Conservation (phyloP, 257 asterid species). For the Penstemon newberryi region DNA sequence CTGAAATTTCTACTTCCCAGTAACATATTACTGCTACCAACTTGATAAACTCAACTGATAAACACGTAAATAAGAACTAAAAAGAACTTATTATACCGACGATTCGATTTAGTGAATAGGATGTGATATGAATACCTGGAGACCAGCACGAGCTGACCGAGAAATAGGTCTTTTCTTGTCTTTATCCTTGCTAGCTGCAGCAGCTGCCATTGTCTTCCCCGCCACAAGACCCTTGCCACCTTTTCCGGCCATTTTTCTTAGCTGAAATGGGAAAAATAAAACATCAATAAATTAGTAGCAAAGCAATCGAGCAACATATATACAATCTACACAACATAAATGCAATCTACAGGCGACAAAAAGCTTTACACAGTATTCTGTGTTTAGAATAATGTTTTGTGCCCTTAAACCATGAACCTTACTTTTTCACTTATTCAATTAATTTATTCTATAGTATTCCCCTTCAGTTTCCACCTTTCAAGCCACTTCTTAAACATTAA, state of each 20-base stretch:
- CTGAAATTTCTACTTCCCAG: not conserved
- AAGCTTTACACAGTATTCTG: too few species aligned
- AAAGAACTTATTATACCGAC: not conserved
- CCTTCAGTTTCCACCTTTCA: not conserved
- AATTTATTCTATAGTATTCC: not conserved
- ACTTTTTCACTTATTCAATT: too few species aligned
- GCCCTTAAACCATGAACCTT: too few species aligned
- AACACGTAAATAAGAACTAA: not conserved
- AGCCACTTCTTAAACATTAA: not conserved
- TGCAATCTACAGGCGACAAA: too few species aligned
- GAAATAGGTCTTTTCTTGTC: constrained; percentile 81
- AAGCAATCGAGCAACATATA: not conserved
- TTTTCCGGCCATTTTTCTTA: constrained; percentile 78
- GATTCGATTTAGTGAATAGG: not conserved
- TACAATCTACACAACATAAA: not conserved
- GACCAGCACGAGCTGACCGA: constrained; percentile 93
- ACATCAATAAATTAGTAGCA: too few species aligned
- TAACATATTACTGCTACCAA: not conserved
- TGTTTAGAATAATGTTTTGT: too few species aligned
- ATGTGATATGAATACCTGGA: constrained; percentile 52
- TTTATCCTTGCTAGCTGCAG: constrained; percentile 80
- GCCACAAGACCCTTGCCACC: constrained; percentile 97
- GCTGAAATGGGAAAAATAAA: not conserved
- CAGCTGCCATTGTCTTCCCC: constrained; percentile 88
- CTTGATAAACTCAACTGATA: not conserved